Conservation (phyloP, 1,284 basidiomycete species). For the Cutaneotrichosporon cyanovorans region DNA sequence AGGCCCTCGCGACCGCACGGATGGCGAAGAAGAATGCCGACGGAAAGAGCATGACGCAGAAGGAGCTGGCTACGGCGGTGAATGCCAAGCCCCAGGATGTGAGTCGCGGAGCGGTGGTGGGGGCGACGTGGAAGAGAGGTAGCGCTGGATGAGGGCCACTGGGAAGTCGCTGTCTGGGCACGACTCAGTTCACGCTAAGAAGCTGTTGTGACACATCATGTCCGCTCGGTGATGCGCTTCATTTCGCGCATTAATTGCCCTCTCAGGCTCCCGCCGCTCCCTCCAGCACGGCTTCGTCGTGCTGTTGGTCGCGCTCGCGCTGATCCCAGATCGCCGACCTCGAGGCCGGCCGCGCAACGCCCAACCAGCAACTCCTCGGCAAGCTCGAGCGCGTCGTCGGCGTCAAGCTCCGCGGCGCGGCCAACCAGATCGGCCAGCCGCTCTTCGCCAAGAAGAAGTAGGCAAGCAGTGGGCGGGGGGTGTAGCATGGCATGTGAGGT, state of each 20-base stretch:
- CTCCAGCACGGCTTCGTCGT: too few species aligned
- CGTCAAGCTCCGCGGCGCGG: conserved; percentile 80
- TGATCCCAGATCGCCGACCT: conserved; percentile 56
- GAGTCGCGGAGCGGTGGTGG: conserved; percentile 15
- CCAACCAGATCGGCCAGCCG: conserved; percentile 42
- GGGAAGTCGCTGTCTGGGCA: too few species aligned
- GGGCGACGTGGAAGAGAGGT: too few species aligned
- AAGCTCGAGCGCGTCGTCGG: conserved; percentile 87
- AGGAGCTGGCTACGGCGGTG: conserved; percentile 71
- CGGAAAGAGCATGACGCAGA: conserved; percentile 60
- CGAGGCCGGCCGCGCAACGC: conserved; percentile 80
- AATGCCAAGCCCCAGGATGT: conserved; percentile 47
- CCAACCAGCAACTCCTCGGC: conserved; percentile 78
- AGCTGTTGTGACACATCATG: too few species aligned
- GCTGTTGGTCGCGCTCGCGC: not conserved
- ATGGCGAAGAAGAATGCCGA: conserved; percentile 51
- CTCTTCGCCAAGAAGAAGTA: conserved; percentile 45
- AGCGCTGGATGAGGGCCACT: too few species aligned
- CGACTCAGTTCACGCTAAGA: too few species aligned
- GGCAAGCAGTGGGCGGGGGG: not conserved
- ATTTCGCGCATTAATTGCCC: too few species aligned
- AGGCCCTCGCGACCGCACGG: conserved; percentile 79
- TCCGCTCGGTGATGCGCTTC: too few species aligned
- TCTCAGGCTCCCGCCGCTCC: too few species aligned
- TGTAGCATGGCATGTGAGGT: not conserved